Base-by-base conservation (phyloP, 2,329 filamentous ascomycete genomes). In the Kalmusia sp. region DNA sequence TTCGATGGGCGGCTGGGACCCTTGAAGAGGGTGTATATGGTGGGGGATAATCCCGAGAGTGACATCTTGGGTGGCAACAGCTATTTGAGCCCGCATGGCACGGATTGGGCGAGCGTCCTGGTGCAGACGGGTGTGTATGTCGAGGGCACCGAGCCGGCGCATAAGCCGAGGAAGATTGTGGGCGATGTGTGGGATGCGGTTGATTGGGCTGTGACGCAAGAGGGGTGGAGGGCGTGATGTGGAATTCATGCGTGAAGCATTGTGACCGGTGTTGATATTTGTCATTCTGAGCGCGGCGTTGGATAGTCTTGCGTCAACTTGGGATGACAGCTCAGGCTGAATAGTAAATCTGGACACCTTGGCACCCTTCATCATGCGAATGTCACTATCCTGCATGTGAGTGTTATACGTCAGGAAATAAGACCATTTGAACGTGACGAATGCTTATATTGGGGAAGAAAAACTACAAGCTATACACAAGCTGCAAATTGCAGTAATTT, bases 61-160 rank as follows among this genome's bases (percentile, higher is more conserved):
- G 95, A 99, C 72, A 96, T 99, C 61, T 80, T 85, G 4, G 95
- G 95, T 5, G 93, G 91, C 17, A 96, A 96, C 70, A 82, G 84
- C 39, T 96, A 89, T 68, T 68, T 78, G 38, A 90, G 88, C 57
- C 77, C 82, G 3, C 76, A 82, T 51, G 88, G 87, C 7, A 90
- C 86, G n/a, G 79, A 86, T 53, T 96, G 93, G 92, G 78, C 82
- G 34, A 89, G 89, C 37, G 83, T 96, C 15, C 77, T 96, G 53
- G 89, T 96, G 24, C 82, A 86, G 62, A 96, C 90, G 7, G 92
- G 92, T 0, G 92, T 96, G 1, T 96, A 89, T 76, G 71, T 71
- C 25, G 78, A 82, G 38, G 82, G 80, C 0, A 75, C 72, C 14
- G 71, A 70, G 61, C 89, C 90, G 12, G 80, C 80, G 17, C 82